Conservation (phyloP, 768 basidiomycete genomes). For the Coprinellus aureogranulatus region DNA sequence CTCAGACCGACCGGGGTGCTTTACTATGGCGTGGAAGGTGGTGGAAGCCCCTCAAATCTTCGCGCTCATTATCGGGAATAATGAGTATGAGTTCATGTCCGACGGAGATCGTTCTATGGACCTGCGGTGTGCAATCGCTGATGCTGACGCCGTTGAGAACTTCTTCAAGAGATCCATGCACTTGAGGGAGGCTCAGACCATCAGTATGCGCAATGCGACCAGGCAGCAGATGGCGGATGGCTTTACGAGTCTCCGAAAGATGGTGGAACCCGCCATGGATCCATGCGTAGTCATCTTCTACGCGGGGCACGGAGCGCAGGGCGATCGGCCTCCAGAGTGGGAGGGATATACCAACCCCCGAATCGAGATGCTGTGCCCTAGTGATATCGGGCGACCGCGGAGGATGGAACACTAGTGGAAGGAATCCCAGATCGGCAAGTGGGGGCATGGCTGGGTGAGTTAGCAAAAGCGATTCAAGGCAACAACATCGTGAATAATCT, state of each 20-base stretch:
- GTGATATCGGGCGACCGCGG: constrained; percentile 23
- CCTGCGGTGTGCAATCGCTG: constrained; percentile 36
- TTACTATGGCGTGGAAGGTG: no score
- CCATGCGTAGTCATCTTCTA: constrained; percentile 41
- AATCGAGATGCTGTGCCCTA: constrained; percentile 35
- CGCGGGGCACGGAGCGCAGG: constrained; percentile 42
- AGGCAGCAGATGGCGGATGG: constrained; percentile 30
- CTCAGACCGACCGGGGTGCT: no score
- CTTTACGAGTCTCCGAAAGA: constrained; percentile 23
- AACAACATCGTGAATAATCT: constrained; percentile 39
- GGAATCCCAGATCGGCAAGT: constrained; percentile 46
- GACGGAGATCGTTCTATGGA: no score
- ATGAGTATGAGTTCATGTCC: constrained; percentile 30
- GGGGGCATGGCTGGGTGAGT: constrained; percentile 29
- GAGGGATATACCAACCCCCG: constrained; percentile 21
- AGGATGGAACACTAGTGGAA: constrained; percentile 12
- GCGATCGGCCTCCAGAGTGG: constrained; percentile 27
- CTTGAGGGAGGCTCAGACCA: constrained; percentile 31
- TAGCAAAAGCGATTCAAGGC: constrained; percentile 34
- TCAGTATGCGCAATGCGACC: constrained; percentile 39
- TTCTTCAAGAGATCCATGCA: constrained; percentile 28
- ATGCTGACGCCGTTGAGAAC: constrained; percentile 36
- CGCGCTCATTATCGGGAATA: constrained; percentile 44
- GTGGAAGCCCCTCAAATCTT: no score
- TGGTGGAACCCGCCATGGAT: constrained; percentile 18